Conservation (phyloP, 2,329 filamentous ascomycete genomes). For the Phyllosticta ampelicida region DNA sequence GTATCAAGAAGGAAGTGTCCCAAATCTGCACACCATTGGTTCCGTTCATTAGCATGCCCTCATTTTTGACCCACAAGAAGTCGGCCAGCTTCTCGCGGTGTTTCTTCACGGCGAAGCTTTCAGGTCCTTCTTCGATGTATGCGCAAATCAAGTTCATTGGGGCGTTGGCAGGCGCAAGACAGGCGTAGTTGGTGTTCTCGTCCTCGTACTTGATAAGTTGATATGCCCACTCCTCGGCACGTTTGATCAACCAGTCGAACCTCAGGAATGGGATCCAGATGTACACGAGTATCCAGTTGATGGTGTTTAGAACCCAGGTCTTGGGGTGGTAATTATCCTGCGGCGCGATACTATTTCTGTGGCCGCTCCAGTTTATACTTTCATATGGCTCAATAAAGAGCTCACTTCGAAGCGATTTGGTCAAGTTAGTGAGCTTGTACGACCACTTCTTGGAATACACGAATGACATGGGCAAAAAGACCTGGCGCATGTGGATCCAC, state of each 20-base stretch:
- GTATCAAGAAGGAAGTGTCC: conserved; percentile 88
- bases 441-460: conserved; percentile 76
- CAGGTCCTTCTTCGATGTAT: conserved; percentile 74
- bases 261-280: conserved; percentile 74
- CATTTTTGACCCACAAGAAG: conserved; percentile 80
- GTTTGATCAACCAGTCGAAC: conserved; percentile 50
- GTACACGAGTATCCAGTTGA: conserved; percentile 69
- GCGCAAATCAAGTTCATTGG: conserved; percentile 84
- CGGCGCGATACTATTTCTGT: conserved; percentile 72
- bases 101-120: conserved; percentile 56
- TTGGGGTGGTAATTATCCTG: conserved; percentile 92
- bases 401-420: conserved; percentile 64
- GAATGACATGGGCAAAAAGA: conserved; percentile 89
- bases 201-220: conserved; percentile 84
- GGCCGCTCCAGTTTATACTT: conserved; percentile 61
- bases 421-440: conserved; percentile 64
- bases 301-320: conserved; percentile 64
- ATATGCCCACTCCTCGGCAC: conserved; percentile 71
- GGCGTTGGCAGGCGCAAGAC: conserved; percentile 79
- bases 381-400: conserved; percentile 70
- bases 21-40: conserved; percentile 98
- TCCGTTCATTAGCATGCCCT: conserved; percentile 90
- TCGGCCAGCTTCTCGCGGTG: conserved; percentile 77
- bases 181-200: conserved; percentile 77
- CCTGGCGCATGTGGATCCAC: conserved; percentile 98